Percentiles rank a stretch among this genome's conserved stretches.
Evolutionary conservation across 192 early-diverging fungal species (phyloP).

Genomic region (Backusella parvicylindrica): DNA sequence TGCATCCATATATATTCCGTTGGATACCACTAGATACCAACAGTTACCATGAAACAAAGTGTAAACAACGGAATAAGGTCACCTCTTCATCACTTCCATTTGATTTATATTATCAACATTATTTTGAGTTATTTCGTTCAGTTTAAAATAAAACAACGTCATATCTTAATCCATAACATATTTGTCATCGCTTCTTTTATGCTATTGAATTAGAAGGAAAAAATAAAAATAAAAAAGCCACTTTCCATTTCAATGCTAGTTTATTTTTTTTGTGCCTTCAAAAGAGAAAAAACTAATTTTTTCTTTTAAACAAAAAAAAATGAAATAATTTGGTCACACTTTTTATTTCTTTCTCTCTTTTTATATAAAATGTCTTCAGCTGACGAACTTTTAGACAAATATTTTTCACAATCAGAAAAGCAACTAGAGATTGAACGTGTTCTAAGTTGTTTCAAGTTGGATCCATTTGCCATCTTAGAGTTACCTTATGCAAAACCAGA

Average conservation of each 20-base stretch:
- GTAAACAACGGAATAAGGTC: no score
- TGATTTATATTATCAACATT: not conserved
- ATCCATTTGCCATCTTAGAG: conserved; percentile 56
- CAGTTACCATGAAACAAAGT: not conserved
- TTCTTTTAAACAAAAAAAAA: not conserved
- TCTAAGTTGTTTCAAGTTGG: conserved; percentile 46
- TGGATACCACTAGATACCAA: not conserved
- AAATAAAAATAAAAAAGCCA: not conserved
- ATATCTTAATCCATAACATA: not conserved
- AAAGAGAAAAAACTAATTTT: not conserved
- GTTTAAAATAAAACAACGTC: not conserved
- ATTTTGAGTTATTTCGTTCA: not conserved
- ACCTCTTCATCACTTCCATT: no score
- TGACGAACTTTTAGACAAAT: conserved; percentile 42
- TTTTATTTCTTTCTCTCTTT: not conserved
- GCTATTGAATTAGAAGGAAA: not conserved
- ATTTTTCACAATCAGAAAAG: conserved; percentile 50
- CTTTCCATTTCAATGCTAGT: not conserved
- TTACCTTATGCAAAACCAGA: conserved; percentile 37
- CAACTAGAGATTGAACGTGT: conserved; percentile 60
- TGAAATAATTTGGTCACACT: no score
- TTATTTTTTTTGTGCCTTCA: not conserved
- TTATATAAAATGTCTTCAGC: not conserved
- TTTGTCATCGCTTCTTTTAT: not conserved
- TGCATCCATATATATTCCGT: not conserved